Conservation (phyloP, 345 rosid species). For the Lagerstroemia speciosa region DNA sequence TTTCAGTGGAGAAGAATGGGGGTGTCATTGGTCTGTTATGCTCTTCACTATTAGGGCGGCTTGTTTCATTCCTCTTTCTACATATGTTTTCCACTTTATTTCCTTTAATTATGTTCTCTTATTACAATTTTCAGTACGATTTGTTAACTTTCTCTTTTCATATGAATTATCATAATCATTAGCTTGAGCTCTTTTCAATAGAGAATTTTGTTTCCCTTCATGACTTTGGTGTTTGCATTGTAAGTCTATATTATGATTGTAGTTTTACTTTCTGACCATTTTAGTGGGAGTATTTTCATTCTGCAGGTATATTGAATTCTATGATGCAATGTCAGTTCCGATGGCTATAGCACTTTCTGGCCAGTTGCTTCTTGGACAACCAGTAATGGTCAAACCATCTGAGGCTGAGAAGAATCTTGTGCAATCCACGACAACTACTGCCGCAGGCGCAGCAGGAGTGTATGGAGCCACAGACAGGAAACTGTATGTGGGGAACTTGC, state of each 20-base stretch:
- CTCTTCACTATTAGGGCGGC: background rate
- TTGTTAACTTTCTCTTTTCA: conserved; percentile 47
- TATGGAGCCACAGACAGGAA: conserved; percentile 78
- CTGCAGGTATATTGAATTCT: conserved; percentile 92
- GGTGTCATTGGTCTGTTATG: background rate
- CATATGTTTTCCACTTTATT: background rate
- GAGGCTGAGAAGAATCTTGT: conserved; percentile 97
- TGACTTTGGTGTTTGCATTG: conserved; percentile 51
- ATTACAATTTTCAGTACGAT: conserved; percentile 5
- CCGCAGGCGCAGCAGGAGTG: conserved; percentile 52
- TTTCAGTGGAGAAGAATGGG: conserved; percentile 13
- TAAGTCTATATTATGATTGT: conserved; percentile 29
- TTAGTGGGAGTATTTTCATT: conserved; percentile 23
- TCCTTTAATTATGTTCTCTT: background rate
- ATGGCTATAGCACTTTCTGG: conserved; percentile 92
- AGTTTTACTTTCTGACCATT: conserved; percentile 21
- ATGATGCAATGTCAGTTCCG: conserved; percentile 89
- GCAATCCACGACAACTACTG: conserved; percentile 54
- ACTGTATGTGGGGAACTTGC: conserved; percentile 86
- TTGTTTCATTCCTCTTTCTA: background rate
- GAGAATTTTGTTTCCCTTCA: conserved; percentile 52
- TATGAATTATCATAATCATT: conserved; percentile 50
- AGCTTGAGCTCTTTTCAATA: conserved; percentile 51
- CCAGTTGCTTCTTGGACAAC: conserved; percentile 81
- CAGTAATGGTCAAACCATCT: conserved; percentile 98